Percentiles rank a stretch among this genome's conserved stretches.
Conservation (phyloP, 352 stramenopile genomes). For the Globisporangium rhizosaccharum region DNA sequence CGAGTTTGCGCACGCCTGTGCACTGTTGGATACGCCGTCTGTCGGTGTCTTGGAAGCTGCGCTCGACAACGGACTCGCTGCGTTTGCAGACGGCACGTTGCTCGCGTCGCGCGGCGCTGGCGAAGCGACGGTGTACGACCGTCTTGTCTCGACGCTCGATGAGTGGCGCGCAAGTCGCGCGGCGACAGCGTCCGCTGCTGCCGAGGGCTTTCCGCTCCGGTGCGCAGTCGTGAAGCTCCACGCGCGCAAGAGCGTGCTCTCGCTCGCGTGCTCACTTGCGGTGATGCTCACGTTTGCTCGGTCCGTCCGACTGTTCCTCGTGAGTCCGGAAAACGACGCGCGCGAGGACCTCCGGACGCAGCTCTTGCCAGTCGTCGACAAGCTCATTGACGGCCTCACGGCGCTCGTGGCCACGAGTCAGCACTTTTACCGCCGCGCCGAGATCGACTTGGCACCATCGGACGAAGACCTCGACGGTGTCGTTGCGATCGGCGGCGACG, state of each 20-base stretch:
- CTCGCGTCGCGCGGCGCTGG: conserved; percentile 28
- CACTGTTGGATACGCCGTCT: conserved; percentile 39
- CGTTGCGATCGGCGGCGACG: conserved; percentile 54
- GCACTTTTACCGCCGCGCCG: conserved; percentile 53
- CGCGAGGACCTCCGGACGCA: conserved; percentile 23
- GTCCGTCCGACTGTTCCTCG: conserved; percentile 23
- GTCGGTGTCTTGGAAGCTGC: conserved; percentile 39
- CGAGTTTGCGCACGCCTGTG: conserved; percentile 38
- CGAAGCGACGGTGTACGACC: conserved; percentile 48
- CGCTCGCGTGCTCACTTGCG: conserved; percentile 49
- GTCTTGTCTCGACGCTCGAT: conserved; percentile 41
- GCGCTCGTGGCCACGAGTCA: conserved; percentile 40
- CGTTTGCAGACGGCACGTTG: conserved; percentile 54
- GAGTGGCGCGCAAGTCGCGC: conserved; percentile 44
- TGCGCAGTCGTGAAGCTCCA: conserved; percentile 65
- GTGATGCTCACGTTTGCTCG: conserved; percentile 49
- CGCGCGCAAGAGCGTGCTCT: conserved; percentile 38
- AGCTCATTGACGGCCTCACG: conserved; percentile 34
- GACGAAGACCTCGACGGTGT: conserved; percentile 67
- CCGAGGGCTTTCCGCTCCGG: conserved; percentile 49
- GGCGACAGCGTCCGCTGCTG: conserved; percentile 9
- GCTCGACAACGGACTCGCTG: conserved; percentile 48
- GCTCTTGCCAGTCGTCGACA: conserved; percentile 32
- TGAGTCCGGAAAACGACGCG: conserved; percentile 19
- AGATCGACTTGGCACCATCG: conserved; percentile 61